Percentiles rank a stretch among this genome's conserved stretches.
These are phyloP conservation scores for Orbilia ellipsospora DNA, from an alignment of 2,329 filamentous ascomycete species.

Conservation along the genomic window DNA sequence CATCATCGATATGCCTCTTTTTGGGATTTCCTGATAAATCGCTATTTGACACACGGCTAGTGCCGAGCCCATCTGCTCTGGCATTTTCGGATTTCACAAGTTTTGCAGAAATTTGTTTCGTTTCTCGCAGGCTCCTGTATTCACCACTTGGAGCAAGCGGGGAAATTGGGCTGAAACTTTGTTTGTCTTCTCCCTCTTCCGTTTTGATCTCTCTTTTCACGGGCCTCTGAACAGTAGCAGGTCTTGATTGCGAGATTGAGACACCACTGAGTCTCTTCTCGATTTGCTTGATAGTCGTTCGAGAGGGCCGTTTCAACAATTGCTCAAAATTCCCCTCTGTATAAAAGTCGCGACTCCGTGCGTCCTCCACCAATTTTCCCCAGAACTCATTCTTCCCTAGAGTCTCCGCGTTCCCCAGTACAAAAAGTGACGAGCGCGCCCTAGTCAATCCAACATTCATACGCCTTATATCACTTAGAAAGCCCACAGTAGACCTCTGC, in stretches of 20 bases:
- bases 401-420: slow-evolving; percentile 89
- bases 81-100: no score
- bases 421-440: slow-evolving; percentile 96
- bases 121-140: no score
- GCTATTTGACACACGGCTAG: no score
- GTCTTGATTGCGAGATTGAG: slow-evolving; percentile 30
- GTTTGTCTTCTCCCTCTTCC: not conserved
- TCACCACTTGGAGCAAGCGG: no score
- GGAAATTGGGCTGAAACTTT: no score
- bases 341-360: slow-evolving; percentile 78
- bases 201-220: not conserved
- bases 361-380: slow-evolving; percentile 85
- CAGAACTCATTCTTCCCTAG: slow-evolving; percentile 90
- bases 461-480: slow-evolving; percentile 96
- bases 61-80: no score
- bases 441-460: slow-evolving; percentile 99
- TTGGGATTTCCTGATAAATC: no score
- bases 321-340: slow-evolving; percentile 71
- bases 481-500: slow-evolving; percentile 93
- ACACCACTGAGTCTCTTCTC: slow-evolving; percentile 47
- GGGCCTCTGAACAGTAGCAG: not conserved
- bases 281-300: slow-evolving; percentile 48
- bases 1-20: slow-evolving; percentile 15
- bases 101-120: no score
- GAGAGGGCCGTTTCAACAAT: slow-evolving; percentile 38